Evolutionary conservation across 2,329 filamentous ascomycete species (phyloP), one percentile per base, ranked within the genome.

Genomic region (Pseudogymnoascus sp.): DNA sequence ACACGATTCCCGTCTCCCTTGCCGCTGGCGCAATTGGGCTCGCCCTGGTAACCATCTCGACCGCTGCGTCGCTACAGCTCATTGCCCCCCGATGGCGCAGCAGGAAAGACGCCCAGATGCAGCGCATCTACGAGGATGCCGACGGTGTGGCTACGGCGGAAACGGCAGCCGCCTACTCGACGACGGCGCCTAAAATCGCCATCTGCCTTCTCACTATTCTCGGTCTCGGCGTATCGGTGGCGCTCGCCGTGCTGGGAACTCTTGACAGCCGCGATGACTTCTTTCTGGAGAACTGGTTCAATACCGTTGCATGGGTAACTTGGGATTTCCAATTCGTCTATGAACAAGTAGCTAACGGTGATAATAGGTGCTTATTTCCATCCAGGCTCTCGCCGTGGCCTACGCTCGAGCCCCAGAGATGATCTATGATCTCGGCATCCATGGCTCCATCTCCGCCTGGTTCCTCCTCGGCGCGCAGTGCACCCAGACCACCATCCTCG

Each of bases 61-160:
- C 77, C 10, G 59, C 75, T 5, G 78, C 78, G 8, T 74, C 75
- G 41, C 35, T 77, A 21, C 63, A 71, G 38, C 71, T 73, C 44
- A 66, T 76, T 36, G 36, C 73, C 51, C 66, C 67, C 33, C 77
- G 79, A 67, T 66, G 67, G 72, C 63, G 67, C 70, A 39, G 58
- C 48, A 55, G 71, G 64, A 68, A 67, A 72, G 39, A 66, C 58
- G 64, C 70, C 62, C 58, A 67, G 68, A 44, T 68, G 72, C 63
- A 69, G 41, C 74, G 80, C 9, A 76, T 79, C 10, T 92, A 92
- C 69, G 77, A 85, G 67, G 89, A 92, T 69, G 75, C 80, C 65
- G 89, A 92, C 74, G 89, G 89, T 58, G 79, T 81, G 65, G 87
- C 86, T 33, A 88, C 85, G 0, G 79, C 83, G 41, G 84, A 88